Percentiles rank a stretch among this genome's conserved stretches.
Evolutionary conservation across 306 rosid genomes (phyloP).

Genomic region (Prunus armeniaca): DNA sequence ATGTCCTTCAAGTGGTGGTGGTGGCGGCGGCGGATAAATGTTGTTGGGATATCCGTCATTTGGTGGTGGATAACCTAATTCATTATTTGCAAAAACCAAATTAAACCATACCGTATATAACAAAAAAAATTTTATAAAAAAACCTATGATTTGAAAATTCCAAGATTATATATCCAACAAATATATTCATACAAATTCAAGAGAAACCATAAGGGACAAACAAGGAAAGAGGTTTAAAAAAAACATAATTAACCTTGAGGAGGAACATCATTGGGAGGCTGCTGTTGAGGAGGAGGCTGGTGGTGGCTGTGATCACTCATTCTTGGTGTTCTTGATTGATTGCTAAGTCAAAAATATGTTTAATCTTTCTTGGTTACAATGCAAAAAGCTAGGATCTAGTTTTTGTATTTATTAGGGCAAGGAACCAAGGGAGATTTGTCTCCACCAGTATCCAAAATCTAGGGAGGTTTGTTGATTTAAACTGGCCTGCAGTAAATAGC

Average conservation of each 20-base stretch:
- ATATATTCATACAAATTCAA: background rate
- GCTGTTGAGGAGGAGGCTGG: constrained; percentile 16
- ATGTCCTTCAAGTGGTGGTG: too few species aligned
- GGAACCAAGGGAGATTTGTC: background rate
- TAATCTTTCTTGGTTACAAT: background rate
- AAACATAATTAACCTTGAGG: constrained; percentile 44
- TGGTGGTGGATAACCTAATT: constrained; percentile 59
- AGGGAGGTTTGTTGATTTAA: background rate
- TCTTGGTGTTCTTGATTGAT: background rate
- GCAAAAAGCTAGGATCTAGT: background rate
- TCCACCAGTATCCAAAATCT: constrained; percentile 3
- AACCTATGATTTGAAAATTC: too few species aligned
- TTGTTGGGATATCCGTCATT: constrained; percentile 23
- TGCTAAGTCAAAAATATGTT: background rate
- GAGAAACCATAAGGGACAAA: background rate
- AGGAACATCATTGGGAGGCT: constrained; percentile 67
- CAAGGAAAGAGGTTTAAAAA: background rate
- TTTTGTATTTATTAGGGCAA: background rate
- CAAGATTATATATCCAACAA: background rate
- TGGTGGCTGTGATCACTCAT: constrained; percentile 78
- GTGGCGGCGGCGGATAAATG: too few species aligned
- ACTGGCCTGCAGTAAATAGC: background rate
- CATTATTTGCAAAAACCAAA: background rate
- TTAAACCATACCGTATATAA: background rate
- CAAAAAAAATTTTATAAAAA: background rate